Base-by-base conservation (phyloP, 768 basidiomycete genomes). In the Trametes villosa region DNA sequence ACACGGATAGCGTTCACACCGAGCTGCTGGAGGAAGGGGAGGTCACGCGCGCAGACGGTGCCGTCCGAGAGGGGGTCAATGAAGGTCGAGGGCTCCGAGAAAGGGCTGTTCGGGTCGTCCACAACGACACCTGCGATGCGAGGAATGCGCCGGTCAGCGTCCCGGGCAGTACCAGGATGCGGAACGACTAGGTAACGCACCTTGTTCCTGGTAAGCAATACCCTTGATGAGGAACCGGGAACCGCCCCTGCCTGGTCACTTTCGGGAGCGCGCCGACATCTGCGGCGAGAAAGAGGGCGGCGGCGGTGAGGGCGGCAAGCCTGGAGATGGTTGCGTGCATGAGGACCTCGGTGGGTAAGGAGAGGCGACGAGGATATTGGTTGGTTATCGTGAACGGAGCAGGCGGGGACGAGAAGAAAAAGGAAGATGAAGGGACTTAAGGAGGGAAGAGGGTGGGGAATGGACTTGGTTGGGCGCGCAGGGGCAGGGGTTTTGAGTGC, bases 221-320 rank as follows among this genome's bases (percentile, higher is more conserved):
- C 92, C 92, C 74, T 92, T 93, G 76, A 97, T 89, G 75, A 86
- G 95, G 76, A 96, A 96, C 53, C 95, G 77, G 38, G 72, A 94
- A 96, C 68, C 85, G 84, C 33, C 92, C 94, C 29, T 77, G 71
- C 44, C 92, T 83, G 38, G 87, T 79, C 66, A 97, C 81, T 57
- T 83, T 80, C 33, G 85, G 80, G 44, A 95, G 79, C 58, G 91
- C 91, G n/a, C 77, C 70, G n/a, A 83, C 85, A 34, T 77, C 72
- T n/a, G 77, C 73, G n/a, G 77, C 71, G 62, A 85, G 65, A 50
- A 79, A 69, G 44, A 79, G 70, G 20, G 76, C 75, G 30, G 78
- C 73, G 33, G 77, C 68, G 66, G 83, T 67, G 44, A 67, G 62
- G 22, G 67, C 62, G 34, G 59, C 66, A 40, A 67, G 42, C 49